A percentile compares a stretch with the other conserved stretches of the same genome.
Conservation (phyloP, 306 rosid genomes). For the Casuarina cunninghamiana region DNA sequence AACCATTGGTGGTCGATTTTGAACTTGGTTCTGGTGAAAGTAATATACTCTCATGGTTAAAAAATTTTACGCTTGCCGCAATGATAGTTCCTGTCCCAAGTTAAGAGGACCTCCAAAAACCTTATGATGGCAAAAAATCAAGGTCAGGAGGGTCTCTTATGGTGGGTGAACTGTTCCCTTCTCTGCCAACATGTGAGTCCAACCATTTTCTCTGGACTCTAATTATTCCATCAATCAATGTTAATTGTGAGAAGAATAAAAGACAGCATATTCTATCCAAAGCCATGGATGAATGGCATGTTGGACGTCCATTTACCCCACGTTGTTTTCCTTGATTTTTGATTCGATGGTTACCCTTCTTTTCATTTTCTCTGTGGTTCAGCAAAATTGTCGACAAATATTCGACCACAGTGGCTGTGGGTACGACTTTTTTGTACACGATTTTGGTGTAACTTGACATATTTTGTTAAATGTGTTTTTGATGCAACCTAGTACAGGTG, state of each 20-base stretch:
- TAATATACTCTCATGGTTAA: background rate
- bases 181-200: too few relatives aligned
- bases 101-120: background rate
- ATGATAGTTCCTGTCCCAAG: background rate
- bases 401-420: too few relatives aligned
- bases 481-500: background rate
- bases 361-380: background rate
- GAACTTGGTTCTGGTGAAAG: constrained; percentile 12
- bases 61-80: background rate
- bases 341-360: background rate
- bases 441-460: background rate
- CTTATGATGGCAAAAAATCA: background rate
- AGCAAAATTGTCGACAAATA: background rate
- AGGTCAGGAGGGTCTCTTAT: too few relatives aligned
- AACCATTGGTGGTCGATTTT: constrained; percentile 11
- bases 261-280: too few relatives aligned
- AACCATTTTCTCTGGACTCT: too few relatives aligned
- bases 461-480: background rate
- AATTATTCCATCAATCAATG: too few relatives aligned
- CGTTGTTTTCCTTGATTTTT: background rate
- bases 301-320: too few relatives aligned
- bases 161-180: too few relatives aligned
- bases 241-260: too few relatives aligned
- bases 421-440: too few relatives aligned
- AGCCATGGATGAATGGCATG: too few relatives aligned